Evolutionary conservation across 2,329 filamentous ascomycete genomes (phyloP), one percentile per base, ranked within the genome.

Genomic region (Ambrosiella cleistominuta): DNA sequence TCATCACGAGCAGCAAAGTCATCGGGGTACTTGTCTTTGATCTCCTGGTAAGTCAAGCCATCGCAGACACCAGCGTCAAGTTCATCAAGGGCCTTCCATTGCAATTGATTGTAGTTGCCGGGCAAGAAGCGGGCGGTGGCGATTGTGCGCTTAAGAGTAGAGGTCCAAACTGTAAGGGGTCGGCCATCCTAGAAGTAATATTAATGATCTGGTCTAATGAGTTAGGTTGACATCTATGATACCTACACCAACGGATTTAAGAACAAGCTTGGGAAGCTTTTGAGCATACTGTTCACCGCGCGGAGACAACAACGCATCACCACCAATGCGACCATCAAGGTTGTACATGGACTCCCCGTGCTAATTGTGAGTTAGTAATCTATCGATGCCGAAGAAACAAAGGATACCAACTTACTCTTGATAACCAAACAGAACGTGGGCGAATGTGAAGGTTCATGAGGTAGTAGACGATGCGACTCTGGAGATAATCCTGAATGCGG

Each of bases 401-500:
- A 51, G 4, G 36, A 40, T 1, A 35, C 35, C 5, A 11, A 77
- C 83, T 71, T 75, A 91, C 87, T 63, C 93, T 78, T 64, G 93
- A 97, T 56, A 98, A 74, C 93, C 93, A 98, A 63, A 98, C 95
- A 3, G 89, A 95, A 59, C 93, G 82, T 15, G 91, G 91, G 63
- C 91, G 91, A 69, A 98, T 98, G 72, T 98, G 93, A 44, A 98
- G 77, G 68, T 97, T 98, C 83, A 97, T 96, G 60, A 97, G 81
- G 69, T 96, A 98, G 71, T 98, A 98, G 51, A 98, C 91, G 50
- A 98, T 84, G 60, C 93, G 84, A 69, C 88, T 95, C 69, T 96
- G 93, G 36, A 98, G 77, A 67, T 98, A 98, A 70, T 98, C 93
- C 68, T 89, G 85, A 66, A 98, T 95, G 67, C 86, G 84, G 72